Conservation (phyloP, 225 moss, liverwort and hornwort genomes). For the Ulota crispa region DNA sequence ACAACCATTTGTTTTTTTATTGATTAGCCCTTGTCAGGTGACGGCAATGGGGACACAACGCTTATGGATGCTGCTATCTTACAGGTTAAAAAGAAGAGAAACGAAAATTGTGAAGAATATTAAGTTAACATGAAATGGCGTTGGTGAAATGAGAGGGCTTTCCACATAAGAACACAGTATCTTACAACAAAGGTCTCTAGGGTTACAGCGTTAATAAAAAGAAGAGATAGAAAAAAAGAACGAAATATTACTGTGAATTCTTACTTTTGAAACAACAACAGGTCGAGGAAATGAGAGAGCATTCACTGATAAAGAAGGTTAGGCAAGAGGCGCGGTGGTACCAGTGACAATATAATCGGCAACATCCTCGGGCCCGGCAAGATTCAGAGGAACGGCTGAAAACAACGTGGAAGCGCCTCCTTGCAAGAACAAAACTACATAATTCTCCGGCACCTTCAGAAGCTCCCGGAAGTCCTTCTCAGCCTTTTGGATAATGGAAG, state of each 20-base stretch:
- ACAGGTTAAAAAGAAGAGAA: neutral
- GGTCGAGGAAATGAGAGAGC: neutral
- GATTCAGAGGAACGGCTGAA: constrained; percentile 83
- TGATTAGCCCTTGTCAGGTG: too few species aligned
- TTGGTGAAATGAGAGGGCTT: neutral
- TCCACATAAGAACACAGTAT: neutral
- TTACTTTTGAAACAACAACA: neutral
- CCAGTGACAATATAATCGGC: constrained; percentile 88
- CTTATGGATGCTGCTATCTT: too few species aligned
- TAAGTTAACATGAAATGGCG: neutral
- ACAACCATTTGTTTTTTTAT: too few species aligned
- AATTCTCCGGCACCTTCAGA: constrained; percentile 75
- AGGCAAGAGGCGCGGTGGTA: neutral
- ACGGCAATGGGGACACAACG: too few species aligned
- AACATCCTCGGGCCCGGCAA: constrained; percentile 70
- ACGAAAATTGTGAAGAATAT: neutral
- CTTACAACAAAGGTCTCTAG: neutral
- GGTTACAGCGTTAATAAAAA: neutral
- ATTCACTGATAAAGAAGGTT: neutral
- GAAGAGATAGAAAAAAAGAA: neutral
- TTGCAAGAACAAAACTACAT: constrained; percentile 90
- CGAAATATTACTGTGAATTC: neutral
- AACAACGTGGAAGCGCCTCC: constrained; percentile 89
- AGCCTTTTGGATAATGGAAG: constrained; percentile 81
- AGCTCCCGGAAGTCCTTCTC: constrained; percentile 87